phyloP scores from a whole-genome alignment of 2,329 filamentous ascomycete species.

The Xylariales sp. region DNA sequence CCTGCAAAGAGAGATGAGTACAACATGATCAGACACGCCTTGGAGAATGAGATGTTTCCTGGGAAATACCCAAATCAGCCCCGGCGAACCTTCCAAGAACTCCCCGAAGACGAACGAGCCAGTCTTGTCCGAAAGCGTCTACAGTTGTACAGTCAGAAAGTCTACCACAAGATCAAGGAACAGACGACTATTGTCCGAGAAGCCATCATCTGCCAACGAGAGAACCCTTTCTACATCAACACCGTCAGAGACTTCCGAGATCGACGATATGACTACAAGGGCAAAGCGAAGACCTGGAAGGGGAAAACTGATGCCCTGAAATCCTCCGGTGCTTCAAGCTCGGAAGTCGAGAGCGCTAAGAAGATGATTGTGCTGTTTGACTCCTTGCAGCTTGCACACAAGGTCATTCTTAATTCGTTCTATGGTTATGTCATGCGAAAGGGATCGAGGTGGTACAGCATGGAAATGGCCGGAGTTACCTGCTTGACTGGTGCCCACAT shows the following conservation, averaged over 20 bases:
- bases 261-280: conserved; percentile 96
- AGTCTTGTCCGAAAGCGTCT: conserved; percentile 77
- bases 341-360: conserved; percentile 87
- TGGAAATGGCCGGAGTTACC: conserved; percentile 99
- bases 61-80: conserved; percentile 69
- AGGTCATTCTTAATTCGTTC: conserved; percentile 98
- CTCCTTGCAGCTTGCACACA: conserved; percentile 93
- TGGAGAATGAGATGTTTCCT: conserved; percentile 91
- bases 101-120: conserved; percentile 79
- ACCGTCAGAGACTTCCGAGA: conserved; percentile 96
- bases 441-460: conserved; percentile 96
- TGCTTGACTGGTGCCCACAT: conserved; percentile 94
- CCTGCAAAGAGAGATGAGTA: conserved; percentile 97
- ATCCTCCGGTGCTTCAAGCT: conserved; percentile 67
- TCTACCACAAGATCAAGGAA: conserved; percentile 98
- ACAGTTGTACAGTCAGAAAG: conserved; percentile 93
- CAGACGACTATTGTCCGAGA: conserved; percentile 88
- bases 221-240: conserved; percentile 97
- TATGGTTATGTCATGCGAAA: conserved; percentile 99
- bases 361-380: conserved; percentile 98
- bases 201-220: conserved; percentile 95
- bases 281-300: conserved; percentile 97
- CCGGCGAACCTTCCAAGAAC: conserved; percentile 70
- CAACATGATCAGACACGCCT: conserved; percentile 93
- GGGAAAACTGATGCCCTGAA: conserved; percentile 88